These are phyloP conservation scores for Pseudogymnoascus sp. DNA, from an alignment of 2,329 filamentous ascomycete species.

Conservation along the genomic window DNA sequence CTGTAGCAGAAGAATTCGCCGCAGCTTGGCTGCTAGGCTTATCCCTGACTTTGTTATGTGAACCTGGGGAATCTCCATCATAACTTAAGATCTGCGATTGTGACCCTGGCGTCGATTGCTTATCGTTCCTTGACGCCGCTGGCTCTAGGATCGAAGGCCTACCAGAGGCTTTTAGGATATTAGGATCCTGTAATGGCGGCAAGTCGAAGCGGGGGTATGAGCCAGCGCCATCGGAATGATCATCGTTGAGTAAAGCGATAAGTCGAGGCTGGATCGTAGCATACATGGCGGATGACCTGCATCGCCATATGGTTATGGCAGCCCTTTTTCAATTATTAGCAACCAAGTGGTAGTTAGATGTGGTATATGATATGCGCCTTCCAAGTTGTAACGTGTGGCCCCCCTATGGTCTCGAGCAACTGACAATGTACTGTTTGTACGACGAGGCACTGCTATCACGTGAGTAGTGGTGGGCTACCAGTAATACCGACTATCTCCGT, in stretches of 20 bases:
- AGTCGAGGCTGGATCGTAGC: constrained; percentile 58
- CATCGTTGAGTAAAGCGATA: constrained; percentile 56
- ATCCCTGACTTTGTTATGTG: background rate
- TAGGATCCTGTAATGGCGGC: constrained; percentile 45
- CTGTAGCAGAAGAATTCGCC: constrained; percentile 10
- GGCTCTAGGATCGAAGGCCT: constrained; percentile 44
- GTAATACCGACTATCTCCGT: background rate
- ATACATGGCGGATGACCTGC: constrained; percentile 21
- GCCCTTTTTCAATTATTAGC: background rate
- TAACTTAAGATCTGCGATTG: background rate
- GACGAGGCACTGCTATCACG: background rate
- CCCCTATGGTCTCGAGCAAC: background rate
- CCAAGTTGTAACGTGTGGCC: background rate
- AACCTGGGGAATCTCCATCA: constrained; percentile 1
- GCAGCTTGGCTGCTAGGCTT: constrained; percentile 8
- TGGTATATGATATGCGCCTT: background rate
- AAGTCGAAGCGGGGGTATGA: constrained; percentile 44
- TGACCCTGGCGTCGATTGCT: background rate
- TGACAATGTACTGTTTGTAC: background rate
- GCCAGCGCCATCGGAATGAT: constrained; percentile 24
- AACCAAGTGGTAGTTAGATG: background rate
- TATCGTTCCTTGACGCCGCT: constrained; percentile 29
- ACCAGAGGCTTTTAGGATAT: constrained; percentile 38
- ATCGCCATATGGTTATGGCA: constrained; percentile 1
- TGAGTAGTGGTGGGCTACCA: background rate